Evolutionary conservation across 192 early-diverging fungal genomes (phyloP).

Genomic region (Pecoramyces ruminantium): DNA sequence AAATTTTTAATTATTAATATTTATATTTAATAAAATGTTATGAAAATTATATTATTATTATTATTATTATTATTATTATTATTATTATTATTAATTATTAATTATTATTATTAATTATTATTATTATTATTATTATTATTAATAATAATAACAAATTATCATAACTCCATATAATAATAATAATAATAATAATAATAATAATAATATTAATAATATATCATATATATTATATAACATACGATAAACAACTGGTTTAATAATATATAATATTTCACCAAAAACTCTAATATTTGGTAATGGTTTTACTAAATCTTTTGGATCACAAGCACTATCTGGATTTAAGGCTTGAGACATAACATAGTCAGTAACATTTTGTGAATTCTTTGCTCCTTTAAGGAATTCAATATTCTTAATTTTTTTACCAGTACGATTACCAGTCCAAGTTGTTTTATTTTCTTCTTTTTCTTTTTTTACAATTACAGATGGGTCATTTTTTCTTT

Average conservation of each 20-base stretch:
- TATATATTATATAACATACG: too few relatives aligned
- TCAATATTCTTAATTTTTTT: not conserved
- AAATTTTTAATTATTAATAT: too few relatives aligned
- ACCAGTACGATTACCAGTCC: not conserved
- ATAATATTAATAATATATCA: too few relatives aligned
- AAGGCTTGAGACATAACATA: not conserved
- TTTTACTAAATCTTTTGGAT: not conserved
- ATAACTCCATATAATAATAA: too few relatives aligned
- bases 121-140: too few relatives aligned
- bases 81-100: too few relatives aligned
- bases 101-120: too few relatives aligned
- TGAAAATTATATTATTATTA: too few relatives aligned
- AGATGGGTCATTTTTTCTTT: not conserved
- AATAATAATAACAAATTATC: too few relatives aligned
- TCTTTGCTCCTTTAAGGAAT: not conserved
- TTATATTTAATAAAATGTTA: too few relatives aligned
- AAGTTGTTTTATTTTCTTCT: not conserved
- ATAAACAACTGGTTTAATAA: not conserved
- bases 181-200: too few relatives aligned
- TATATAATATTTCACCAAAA: not conserved
- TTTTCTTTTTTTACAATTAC: not conserved
- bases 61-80: too few relatives aligned
- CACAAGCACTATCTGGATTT: not conserved
- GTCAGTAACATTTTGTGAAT: not conserved
- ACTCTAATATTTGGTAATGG: not conserved